phyloP scores from a whole-genome alignment of 805 yeast species.

The Saccharomycopsis oosterbeekiorum region DNA sequence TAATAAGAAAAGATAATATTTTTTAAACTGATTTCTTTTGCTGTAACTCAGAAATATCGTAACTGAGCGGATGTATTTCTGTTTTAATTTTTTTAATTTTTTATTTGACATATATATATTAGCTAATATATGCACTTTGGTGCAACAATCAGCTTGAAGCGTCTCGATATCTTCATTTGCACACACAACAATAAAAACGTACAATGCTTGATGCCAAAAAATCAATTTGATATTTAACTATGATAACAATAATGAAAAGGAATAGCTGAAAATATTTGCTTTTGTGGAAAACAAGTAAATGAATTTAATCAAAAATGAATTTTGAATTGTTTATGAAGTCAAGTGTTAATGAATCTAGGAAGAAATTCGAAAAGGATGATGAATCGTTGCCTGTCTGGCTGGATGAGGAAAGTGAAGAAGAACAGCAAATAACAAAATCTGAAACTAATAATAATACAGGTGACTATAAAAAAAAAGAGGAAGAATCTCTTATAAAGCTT shows the following conservation, averaged over 20 bases:
- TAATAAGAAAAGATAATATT: not conserved
- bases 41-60: not conserved
- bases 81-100: not conserved
- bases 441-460: not conserved
- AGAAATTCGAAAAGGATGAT: not conserved
- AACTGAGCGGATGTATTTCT: not conserved
- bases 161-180: no score
- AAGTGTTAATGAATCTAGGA: not conserved
- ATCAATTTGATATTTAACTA: no score
- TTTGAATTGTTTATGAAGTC: constrained; percentile 4
- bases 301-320: not conserved
- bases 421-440: not conserved
- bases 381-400: not conserved
- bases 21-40: not conserved
- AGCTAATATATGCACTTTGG: no score
- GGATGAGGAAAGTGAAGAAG: not conserved
- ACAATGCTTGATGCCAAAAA: no score
- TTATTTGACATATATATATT: no score
- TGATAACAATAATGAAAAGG: no score
- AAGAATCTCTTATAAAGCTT: not conserved
- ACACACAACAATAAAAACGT: no score
- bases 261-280: no score
- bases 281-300: not conserved
- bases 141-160: no score
- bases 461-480: not conserved